A percentile compares a stretch with the other conserved stretches of the same genome.
Evolutionary conservation across 768 basidiomycete species (phyloP).

Genomic region (Lentinula guzmanii): DNA sequence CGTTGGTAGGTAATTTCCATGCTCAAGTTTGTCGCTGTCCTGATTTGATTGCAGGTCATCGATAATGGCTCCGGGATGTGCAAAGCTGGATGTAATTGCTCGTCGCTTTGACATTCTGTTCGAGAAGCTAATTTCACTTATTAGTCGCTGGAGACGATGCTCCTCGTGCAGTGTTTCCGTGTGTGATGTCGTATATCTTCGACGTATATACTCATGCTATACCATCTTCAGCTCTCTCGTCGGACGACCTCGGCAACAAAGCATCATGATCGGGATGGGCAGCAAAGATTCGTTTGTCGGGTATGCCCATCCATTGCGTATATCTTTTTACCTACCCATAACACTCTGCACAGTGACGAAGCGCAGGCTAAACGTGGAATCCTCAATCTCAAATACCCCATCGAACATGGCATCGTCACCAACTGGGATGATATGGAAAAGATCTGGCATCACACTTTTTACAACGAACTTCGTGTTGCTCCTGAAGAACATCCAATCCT

Average conservation of each 20-base stretch:
- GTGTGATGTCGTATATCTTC: constrained; percentile 27
- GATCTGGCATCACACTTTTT: constrained; percentile 98
- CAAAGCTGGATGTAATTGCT: constrained; percentile 92
- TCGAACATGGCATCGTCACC: constrained; percentile 91
- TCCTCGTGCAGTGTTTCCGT: constrained; percentile 94
- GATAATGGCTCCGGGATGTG: constrained; percentile 99
- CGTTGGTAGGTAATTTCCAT: constrained; percentile 31
- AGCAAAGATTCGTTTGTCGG: constrained; percentile 96
- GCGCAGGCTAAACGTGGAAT: constrained; percentile 95
- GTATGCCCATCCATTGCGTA: constrained; percentile 34
- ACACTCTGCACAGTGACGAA: constrained; percentile 55
- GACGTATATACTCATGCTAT: neutral
- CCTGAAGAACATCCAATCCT: constrained; percentile 50
- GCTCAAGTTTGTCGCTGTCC: neutral
- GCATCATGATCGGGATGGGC: constrained; percentile 97
- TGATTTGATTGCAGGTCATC: constrained; percentile 50
- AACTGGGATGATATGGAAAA: constrained; percentile 99
- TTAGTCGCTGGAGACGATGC: constrained; percentile 84
- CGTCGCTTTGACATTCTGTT: neutral
- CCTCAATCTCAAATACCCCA: constrained; percentile 88
- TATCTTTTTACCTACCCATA: constrained; percentile 11
- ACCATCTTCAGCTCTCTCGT: constrained; percentile 67
- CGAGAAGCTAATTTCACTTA: constrained; percentile 13
- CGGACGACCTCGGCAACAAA: constrained; percentile 90
- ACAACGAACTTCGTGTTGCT: constrained; percentile 74